Percentiles rank a stretch among this genome's conserved stretches.
Conservation (phyloP, 441 rosid genomes). For the Isatis lusitanica region DNA sequence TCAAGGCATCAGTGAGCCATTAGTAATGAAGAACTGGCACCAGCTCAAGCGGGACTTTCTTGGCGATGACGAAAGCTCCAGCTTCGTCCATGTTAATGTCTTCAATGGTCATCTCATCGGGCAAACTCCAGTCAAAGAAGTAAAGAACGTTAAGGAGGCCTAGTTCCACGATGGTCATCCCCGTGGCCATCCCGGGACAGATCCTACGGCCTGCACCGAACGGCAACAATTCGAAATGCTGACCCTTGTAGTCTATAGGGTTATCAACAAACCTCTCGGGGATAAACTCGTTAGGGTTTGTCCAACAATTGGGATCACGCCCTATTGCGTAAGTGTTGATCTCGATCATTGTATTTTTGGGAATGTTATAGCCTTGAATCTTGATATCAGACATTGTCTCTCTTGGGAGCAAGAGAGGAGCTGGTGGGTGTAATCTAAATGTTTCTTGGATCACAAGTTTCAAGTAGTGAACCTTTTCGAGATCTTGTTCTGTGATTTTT, state of each 20-base stretch:
- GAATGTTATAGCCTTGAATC: slow-evolving; percentile 31
- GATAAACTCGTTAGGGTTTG: slow-evolving; percentile 21
- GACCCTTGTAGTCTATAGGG: slow-evolving; percentile 16
- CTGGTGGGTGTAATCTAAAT: slow-evolving; percentile 31
- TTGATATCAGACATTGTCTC: slow-evolving; percentile 13
- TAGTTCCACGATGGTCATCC: slow-evolving; percentile 14
- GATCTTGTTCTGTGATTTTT: slow-evolving; percentile 26
- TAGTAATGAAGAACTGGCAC: slow-evolving; percentile 21
- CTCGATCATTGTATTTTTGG: slow-evolving; percentile 32
- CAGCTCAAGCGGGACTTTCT: slow-evolving; percentile 30
- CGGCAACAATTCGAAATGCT: slow-evolving; percentile 22
- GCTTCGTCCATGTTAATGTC: slow-evolving; percentile 27
- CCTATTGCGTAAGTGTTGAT: slow-evolving; percentile 34
- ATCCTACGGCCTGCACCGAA: slow-evolving; percentile 32
- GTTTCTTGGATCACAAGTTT: slow-evolving; percentile 34
- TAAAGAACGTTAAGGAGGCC: slow-evolving; percentile 20
- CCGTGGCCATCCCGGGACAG: slow-evolving; percentile 32
- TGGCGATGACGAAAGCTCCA: slow-evolving; percentile 21
- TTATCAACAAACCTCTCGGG: slow-evolving; percentile 27
- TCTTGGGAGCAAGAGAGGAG: slow-evolving; percentile 31
- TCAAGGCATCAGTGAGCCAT: neutral
- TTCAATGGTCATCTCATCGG: slow-evolving; percentile 20
- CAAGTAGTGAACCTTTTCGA: slow-evolving; percentile 24
- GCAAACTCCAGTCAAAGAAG: slow-evolving; percentile 30
- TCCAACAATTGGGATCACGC: slow-evolving; percentile 29